Base-by-base conservation (phyloP, 768 basidiomycete genomes). In the Gloeopeniophorella convolvens region DNA sequence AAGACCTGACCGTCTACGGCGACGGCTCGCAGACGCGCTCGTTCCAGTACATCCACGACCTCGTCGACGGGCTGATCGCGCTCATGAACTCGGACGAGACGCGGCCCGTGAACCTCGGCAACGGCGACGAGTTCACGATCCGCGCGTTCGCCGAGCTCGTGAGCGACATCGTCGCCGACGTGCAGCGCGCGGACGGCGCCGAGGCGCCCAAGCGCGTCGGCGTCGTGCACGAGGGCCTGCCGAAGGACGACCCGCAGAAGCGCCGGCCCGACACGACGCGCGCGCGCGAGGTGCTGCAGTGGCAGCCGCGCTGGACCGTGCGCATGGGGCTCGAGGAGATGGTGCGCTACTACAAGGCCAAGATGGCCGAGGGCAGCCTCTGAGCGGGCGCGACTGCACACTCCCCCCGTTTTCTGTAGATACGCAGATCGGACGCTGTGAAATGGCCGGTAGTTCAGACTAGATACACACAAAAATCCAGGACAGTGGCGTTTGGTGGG, bases 31-130 rank as follows among this genome's bases (percentile, higher is more conserved):
- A 95, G 72, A 94, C 92, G 18, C 87, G 92, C 52, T 95, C 93
- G 11, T 93, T 95, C 81, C 93, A 95, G 71, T 99, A 95, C 70
- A 84, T 99, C 52, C 96, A 99, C 72, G 96, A 99, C 67, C 81
- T 99, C 56, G 76, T 95, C 63, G 93, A 97, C 64, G 96, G 95
- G 35, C 71, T 93, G 48, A 93, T 93, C 64, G 79, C 82, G 18
- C 75, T 94, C 59, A 99, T 99, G 96, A 96, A 94, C 75, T 92
- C 92, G 15, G 71, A 80, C 63, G 92, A 96, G 70, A 77, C 87
- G 46, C 85, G 90, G 28, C 96, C 96, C 1, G 90, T 95, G 67
- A 99, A 99, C 78, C 83, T 99, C 59, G 96, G 96, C 51, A 93
- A 92, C 61, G 72, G 83, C 44, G 91, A 97, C 66, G 96, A 99